Percentiles rank a stretch among this genome's conserved stretches.
phyloP scores from a whole-genome alignment of 441 rosid species.

The Erodium moschatum region DNA sequence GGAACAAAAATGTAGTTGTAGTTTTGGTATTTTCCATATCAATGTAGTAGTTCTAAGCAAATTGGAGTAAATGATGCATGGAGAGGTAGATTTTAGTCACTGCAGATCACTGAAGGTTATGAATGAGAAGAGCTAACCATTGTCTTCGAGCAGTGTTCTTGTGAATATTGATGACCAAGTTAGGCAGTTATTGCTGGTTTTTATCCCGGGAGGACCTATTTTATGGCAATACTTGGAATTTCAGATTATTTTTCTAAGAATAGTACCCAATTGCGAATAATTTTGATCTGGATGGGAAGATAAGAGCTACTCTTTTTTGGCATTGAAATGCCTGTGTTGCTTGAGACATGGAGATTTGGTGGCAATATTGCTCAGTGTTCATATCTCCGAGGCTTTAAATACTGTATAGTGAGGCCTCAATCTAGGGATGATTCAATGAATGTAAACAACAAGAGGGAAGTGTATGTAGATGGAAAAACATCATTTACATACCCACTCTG shows the following conservation, averaged over 20 bases:
- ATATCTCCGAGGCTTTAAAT: constrained; percentile 20
- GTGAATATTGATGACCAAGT: background rate
- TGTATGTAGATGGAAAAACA: constrained; percentile 6
- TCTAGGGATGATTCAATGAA: constrained; percentile 12
- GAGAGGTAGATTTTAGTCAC: background rate
- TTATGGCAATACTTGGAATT: background rate
- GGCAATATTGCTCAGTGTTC: constrained; percentile 14
- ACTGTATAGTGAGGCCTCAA: constrained; percentile 2
- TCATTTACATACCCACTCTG: no score
- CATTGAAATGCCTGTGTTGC: constrained; percentile 16
- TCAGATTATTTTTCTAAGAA: background rate
- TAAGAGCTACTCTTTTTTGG: constrained; percentile 1
- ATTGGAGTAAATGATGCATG: background rate
- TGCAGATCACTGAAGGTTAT: background rate
- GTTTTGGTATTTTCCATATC: background rate
- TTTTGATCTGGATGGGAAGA: background rate
- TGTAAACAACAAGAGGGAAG: constrained; percentile 1
- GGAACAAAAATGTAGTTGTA: background rate
- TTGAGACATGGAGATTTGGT: constrained; percentile 17
- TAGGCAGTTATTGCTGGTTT: background rate
- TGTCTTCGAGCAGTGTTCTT: background rate
- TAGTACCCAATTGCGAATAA: background rate
- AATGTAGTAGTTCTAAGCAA: background rate
- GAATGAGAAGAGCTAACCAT: background rate
- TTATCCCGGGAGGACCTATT: background rate